A percentile compares a stretch with the other conserved stretches of the same genome.
Evolutionary conservation across 805 yeast species (phyloP).

Genomic region (Lachancea waltii): DNA sequence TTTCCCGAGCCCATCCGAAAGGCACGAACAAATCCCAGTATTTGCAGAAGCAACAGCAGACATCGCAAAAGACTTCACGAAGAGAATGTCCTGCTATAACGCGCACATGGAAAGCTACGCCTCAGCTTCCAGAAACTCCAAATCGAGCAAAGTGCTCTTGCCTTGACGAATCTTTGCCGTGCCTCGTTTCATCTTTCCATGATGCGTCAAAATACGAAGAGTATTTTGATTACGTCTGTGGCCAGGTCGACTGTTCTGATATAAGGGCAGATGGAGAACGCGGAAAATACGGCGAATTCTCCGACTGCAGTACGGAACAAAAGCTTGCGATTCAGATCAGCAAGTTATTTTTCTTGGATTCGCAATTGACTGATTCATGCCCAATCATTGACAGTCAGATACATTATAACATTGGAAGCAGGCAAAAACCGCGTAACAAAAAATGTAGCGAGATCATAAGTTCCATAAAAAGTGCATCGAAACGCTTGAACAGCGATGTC

Average conservation of each 20-base stretch:
- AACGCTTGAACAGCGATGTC: neutral
- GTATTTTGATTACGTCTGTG: slow-evolving; percentile 54
- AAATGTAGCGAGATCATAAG: slow-evolving; percentile 1
- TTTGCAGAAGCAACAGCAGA: slow-evolving; percentile 17
- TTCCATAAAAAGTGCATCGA: slow-evolving; percentile 3
- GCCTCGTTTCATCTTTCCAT: slow-evolving; percentile 48
- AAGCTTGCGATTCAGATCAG: slow-evolving; percentile 58
- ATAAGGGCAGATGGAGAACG: slow-evolving; percentile 50
- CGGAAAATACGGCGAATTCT: slow-evolving; percentile 60
- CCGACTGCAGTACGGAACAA: slow-evolving; percentile 60
- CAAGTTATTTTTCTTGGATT: slow-evolving; percentile 47
- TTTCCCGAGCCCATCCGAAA: slow-evolving; percentile 42
- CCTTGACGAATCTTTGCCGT: slow-evolving; percentile 45
- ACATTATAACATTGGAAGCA: slow-evolving; percentile 19
- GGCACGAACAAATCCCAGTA: slow-evolving; percentile 32
- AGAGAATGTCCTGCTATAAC: slow-evolving; percentile 43
- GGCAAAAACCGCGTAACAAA: neutral
- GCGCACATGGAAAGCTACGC: slow-evolving; percentile 56
- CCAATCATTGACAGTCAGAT: slow-evolving; percentile 21
- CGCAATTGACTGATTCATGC: slow-evolving; percentile 31
- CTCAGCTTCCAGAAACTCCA: slow-evolving; percentile 63
- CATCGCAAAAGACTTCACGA: slow-evolving; percentile 31
- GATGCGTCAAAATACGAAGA: slow-evolving; percentile 45
- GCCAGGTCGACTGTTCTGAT: slow-evolving; percentile 49
- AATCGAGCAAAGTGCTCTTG: slow-evolving; percentile 55